A percentile compares a stretch with the other conserved stretches of the same genome.
These are phyloP conservation scores for Mortierella sp. DNA, from an alignment of 371 early-diverging fungal species.

Conservation along the genomic window DNA sequence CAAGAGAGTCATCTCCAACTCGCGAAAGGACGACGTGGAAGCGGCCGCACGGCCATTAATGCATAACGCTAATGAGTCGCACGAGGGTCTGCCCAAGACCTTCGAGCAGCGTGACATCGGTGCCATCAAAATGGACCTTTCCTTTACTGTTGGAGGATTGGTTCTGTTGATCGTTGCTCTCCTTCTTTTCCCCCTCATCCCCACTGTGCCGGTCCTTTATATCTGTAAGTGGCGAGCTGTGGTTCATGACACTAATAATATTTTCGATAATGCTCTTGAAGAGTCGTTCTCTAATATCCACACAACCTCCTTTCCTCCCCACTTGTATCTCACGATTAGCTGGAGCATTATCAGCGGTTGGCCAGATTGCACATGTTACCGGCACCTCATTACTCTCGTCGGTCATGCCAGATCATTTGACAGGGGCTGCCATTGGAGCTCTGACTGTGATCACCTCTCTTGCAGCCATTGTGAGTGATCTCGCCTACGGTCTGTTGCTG, in stretches of 20 bases:
- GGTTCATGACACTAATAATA: too few relatives aligned
- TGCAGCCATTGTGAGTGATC: not conserved
- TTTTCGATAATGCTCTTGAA: too few relatives aligned
- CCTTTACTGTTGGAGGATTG: not conserved
- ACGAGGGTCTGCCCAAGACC: not conserved
- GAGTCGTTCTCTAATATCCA: not conserved
- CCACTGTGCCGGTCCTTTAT: not conserved
- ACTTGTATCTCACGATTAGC: not conserved
- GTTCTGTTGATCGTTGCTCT: not conserved
- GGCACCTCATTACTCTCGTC: not conserved
- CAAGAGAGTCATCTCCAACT: not conserved
- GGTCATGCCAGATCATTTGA: slow-evolving; percentile 2
- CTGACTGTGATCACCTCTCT: not conserved
- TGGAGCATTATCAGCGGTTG: not conserved
- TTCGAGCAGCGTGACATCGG: not conserved
- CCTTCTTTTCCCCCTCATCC: not conserved
- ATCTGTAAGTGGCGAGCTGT: not conserved
- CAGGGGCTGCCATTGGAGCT: not conserved
- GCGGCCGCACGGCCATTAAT: not conserved
- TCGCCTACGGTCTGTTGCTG: not conserved
- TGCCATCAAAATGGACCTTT: not conserved
- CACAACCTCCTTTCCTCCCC: too few relatives aligned
- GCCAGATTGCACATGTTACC: not conserved
- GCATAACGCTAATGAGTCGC: not conserved
- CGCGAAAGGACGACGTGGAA: not conserved